These are phyloP conservation scores for Leersia perrieri DNA, from an alignment of 176 grass and related monocot genomes.

Conservation along the genomic window DNA sequence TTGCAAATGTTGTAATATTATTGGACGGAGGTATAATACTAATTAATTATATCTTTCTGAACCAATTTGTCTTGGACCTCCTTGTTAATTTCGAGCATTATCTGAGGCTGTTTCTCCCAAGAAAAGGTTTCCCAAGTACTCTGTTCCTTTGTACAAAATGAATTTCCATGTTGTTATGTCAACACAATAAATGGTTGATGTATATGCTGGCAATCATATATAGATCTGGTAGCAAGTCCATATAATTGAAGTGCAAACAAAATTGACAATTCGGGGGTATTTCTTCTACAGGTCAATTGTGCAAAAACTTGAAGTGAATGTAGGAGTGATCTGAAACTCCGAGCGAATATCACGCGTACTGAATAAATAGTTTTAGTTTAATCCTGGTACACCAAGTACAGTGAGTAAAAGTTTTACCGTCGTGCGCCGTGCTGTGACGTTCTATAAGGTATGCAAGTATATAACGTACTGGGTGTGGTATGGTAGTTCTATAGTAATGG, in stretches of 20 bases:
- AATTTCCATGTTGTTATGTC: background rate
- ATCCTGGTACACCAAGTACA: no score
- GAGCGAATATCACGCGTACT: background rate
- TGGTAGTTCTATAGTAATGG: no score
- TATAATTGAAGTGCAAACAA: conserved; percentile 4
- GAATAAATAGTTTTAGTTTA: no score
- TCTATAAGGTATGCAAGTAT: no score
- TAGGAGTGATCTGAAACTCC: background rate
- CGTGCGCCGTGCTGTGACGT: no score
- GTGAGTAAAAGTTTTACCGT: no score
- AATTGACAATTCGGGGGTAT: background rate
- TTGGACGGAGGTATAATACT: no score
- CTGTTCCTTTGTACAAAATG: background rate
- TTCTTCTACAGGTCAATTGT: background rate
- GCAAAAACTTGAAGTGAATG: background rate
- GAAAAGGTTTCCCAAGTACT: background rate
- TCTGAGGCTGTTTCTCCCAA: background rate
- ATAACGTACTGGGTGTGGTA: no score
- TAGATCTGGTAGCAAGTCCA: background rate
- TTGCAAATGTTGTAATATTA: no score
- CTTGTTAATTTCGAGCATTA: background rate
- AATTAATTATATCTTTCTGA: background rate
- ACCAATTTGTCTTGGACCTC: background rate
- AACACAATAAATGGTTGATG: conserved; percentile 13
- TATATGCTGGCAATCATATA: background rate